Conservation (phyloP, 202 grass and related monocot genomes). For the Schoenoplectus triqueter region DNA sequence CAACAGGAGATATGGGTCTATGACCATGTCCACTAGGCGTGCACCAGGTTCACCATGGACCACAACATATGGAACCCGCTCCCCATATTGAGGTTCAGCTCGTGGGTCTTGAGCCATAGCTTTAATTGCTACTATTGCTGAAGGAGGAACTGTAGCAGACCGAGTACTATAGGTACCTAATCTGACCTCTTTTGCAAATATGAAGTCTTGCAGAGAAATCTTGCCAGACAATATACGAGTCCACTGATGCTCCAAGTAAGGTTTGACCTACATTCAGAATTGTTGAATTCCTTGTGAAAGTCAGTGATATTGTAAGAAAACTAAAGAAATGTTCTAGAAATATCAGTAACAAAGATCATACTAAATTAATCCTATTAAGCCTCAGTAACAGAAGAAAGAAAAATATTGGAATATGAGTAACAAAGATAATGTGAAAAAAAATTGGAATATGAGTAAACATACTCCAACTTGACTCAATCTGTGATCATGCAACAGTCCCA, state of each 20-base stretch:
- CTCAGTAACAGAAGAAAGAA: neutral
- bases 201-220: slow-evolving; percentile 74
- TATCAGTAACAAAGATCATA: neutral
- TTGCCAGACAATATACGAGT: slow-evolving; percentile 88
- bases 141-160: slow-evolving; percentile 64
- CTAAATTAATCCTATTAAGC: neutral
- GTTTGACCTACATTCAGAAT: slow-evolving; percentile 68
- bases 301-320: neutral
- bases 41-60: slow-evolving; percentile 92
- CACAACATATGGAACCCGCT: slow-evolving; percentile 88
- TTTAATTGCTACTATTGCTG: slow-evolving; percentile 94
- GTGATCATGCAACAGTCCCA: neutral
- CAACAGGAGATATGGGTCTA: slow-evolving; percentile 77
- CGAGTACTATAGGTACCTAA: slow-evolving; percentile 72
- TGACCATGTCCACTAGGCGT: slow-evolving; percentile 84
- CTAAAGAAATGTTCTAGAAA: neutral
- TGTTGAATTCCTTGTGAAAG: slow-evolving; percentile 10
- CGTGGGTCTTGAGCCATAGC: slow-evolving; percentile 72
- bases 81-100: slow-evolving; percentile 77
- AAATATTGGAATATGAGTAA: neutral
- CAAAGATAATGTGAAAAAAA: neutral
- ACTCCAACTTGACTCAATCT: no score
- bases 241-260: slow-evolving; percentile 81
- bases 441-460: neutral
- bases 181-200: slow-evolving; percentile 94